Conservation (phyloP, 1,284 basidiomycete genomes). For the Chondrostereum purpureum region DNA sequence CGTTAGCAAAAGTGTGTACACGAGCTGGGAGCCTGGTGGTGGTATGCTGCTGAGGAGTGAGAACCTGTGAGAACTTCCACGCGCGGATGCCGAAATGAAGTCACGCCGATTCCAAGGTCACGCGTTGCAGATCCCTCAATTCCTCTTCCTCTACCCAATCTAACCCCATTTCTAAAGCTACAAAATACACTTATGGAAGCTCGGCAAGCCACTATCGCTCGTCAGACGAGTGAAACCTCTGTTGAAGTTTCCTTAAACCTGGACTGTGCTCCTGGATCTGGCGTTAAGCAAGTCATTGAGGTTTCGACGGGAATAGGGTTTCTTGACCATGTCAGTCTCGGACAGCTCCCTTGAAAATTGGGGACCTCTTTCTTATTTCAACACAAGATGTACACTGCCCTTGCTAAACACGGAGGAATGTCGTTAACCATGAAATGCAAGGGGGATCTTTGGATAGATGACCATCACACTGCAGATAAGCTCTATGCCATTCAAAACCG, state of each 20-base stretch:
- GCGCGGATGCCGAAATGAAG: too few species aligned
- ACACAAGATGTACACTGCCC: conserved; percentile 90
- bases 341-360: background rate
- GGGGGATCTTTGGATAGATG: conserved; percentile 97
- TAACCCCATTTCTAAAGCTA: too few species aligned
- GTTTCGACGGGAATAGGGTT: conserved; percentile 97
- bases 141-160: too few species aligned
- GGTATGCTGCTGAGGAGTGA: background rate
- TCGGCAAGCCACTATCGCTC: conserved; percentile 68
- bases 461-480: conserved; percentile 98
- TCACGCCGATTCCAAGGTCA: too few species aligned
- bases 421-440: conserved; percentile 86
- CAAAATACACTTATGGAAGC: conserved; percentile 39
- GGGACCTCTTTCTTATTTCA: conserved; percentile 8
- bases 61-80: background rate
- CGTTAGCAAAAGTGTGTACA: too few species aligned
- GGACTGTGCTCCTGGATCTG: conserved; percentile 69
- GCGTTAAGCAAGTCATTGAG: conserved; percentile 69
- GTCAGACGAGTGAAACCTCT: conserved; percentile 91
- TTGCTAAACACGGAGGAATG: conserved; percentile 92
- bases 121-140: background rate
- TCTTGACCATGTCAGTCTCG: conserved; percentile 79
- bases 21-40: too few species aligned
- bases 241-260: conserved; percentile 82
- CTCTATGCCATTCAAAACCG: conserved; percentile 18